phyloP scores from a whole-genome alignment of 2,329 filamentous ascomycete species.

The Huntiella moniliformis region DNA sequence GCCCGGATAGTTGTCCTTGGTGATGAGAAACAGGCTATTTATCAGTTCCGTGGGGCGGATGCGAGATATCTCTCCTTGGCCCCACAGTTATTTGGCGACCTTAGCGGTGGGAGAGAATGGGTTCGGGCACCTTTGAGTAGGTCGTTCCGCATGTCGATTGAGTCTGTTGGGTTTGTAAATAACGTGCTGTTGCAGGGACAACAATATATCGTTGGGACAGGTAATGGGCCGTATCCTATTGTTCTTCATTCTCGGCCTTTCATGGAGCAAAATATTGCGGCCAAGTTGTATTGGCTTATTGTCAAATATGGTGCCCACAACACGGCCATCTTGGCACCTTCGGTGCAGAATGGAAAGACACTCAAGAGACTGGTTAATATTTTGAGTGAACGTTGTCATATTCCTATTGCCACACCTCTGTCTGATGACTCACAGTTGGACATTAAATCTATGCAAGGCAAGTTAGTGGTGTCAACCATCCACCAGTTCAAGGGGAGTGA shows the following conservation, averaged over 20 bases:
- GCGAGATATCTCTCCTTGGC: conserved; percentile 16
- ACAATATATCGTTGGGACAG: conserved; percentile 16
- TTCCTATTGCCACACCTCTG: conserved; percentile 15
- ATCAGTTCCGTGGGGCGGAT: conserved; percentile 17
- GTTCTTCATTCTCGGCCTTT: conserved; percentile 14
- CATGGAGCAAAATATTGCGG: conserved; percentile 10
- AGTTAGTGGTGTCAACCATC: conserved; percentile 17
- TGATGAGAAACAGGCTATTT: conserved; percentile 18
- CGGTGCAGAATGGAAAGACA: neutral
- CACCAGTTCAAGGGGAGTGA: conserved; percentile 20
- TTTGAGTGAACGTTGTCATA: conserved; percentile 4
- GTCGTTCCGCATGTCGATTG: conserved; percentile 16
- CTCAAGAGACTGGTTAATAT: neutral
- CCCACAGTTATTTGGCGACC: conserved; percentile 13
- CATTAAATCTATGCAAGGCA: conserved; percentile 15
- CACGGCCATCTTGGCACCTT: conserved; percentile 8
- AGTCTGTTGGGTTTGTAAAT: conserved; percentile 16
- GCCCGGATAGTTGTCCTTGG: conserved; percentile 17
- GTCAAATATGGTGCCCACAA: conserved; percentile 13
- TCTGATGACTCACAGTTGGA: conserved; percentile 15
- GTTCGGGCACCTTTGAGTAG: conserved; percentile 12
- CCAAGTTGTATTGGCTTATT: conserved; percentile 14
- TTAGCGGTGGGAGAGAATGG: conserved; percentile 15
- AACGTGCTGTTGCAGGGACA: conserved; percentile 15
- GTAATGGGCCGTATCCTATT: conserved; percentile 16